phyloP scores from a whole-genome alignment of 805 yeast species.

The Sugiyamaella chiloensis region DNA sequence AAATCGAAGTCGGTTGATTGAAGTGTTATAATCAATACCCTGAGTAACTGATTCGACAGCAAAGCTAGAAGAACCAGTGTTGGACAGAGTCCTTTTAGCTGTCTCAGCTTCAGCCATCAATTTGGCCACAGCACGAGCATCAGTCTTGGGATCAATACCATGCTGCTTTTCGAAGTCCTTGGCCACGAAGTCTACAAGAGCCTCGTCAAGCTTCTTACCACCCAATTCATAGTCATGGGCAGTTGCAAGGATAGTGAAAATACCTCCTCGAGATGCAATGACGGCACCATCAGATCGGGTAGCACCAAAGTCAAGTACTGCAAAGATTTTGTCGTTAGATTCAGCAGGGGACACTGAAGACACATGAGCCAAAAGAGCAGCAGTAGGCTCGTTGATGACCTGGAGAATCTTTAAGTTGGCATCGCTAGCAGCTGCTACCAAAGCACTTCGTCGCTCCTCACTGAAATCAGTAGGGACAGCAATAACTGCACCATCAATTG shows the following conservation, averaged over 20 bases:
- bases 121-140: conserved; percentile 84
- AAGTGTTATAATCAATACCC: conserved; percentile 89
- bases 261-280: conserved; percentile 88
- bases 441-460: conserved; percentile 63
- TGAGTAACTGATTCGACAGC: conserved; percentile 94
- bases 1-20: conserved; percentile 89
- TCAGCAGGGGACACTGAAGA: conserved; percentile 29
- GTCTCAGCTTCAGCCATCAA: conserved; percentile 75
- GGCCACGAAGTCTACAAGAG: conserved; percentile 78
- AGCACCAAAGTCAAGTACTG: conserved; percentile 97
- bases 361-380: conserved; percentile 83
- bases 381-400: conserved; percentile 86
- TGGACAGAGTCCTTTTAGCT: conserved; percentile 87
- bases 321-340: conserved; percentile 67
- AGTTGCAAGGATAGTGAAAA: conserved; percentile 83
- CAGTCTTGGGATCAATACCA: conserved; percentile 73
- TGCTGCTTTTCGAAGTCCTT: conserved; percentile 91
- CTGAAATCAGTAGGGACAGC: conserved; percentile 89
- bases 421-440: conserved; percentile 57
- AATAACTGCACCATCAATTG: conserved; percentile 77
- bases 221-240: conserved; percentile 80
- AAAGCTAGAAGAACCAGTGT: conserved; percentile 82
- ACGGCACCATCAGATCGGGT: conserved; percentile 94
- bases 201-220: conserved; percentile 80
- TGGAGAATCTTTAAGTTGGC: conserved; percentile 83